These are phyloP conservation scores for Phytophthora megakarya DNA, from an alignment of 352 stramenopile genomes.

Conservation along the genomic window DNA sequence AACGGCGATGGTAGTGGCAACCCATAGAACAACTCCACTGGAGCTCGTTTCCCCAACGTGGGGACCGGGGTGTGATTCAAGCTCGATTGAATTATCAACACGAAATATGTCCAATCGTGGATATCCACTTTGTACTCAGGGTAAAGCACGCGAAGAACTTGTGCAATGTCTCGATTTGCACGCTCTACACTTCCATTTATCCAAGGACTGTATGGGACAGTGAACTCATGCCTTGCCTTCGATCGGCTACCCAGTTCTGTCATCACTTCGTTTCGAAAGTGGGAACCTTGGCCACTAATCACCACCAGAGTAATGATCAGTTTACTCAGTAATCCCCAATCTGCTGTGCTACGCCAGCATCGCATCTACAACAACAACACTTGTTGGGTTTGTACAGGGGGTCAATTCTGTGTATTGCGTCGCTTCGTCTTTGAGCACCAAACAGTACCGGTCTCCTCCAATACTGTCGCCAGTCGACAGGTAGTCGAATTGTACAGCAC, in stretches of 20 bases:
- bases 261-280: background rate
- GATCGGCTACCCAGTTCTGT: background rate
- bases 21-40: background rate
- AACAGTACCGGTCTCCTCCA: no score
- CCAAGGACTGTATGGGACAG: background rate
- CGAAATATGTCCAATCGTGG: background rate
- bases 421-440: background rate
- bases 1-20: background rate
- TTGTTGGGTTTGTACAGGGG: background rate
- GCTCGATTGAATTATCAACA: background rate
- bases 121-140: background rate
- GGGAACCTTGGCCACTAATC: background rate
- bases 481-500: constrained; percentile 7
- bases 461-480: constrained; percentile 10
- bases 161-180: background rate
- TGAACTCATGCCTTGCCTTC: background rate
- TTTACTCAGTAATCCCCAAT: no score
- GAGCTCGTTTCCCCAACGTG: background rate
- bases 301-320: background rate
- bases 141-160: background rate
- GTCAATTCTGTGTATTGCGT: background rate
- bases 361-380: background rate
- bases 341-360: background rate
- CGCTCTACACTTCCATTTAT: background rate
- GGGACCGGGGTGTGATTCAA: background rate